Evolutionary conservation across 2,329 filamentous ascomycete species (phyloP).

Genomic region (Hortaea werneckii): DNA sequence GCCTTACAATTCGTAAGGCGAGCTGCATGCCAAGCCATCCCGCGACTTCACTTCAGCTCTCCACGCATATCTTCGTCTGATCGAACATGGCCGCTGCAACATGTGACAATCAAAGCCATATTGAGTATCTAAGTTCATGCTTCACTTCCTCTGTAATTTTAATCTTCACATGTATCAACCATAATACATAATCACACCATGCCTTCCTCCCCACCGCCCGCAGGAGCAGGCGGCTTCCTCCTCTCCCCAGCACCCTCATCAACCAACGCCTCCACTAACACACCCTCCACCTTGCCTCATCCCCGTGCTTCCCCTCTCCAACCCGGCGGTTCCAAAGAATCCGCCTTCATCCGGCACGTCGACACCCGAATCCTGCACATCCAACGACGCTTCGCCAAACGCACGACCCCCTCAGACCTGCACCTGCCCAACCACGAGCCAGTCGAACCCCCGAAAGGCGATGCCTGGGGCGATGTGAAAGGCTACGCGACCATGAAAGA

Average conservation of each 20-base stretch:
- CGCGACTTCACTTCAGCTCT: background rate
- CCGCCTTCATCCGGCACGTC: constrained; percentile 46
- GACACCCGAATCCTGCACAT: constrained; percentile 43
- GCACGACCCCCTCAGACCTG: constrained; percentile 26
- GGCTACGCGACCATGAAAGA: constrained; percentile 57
- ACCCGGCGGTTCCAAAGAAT: constrained; percentile 49
- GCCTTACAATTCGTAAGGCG: no score
- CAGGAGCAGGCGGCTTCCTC: constrained; percentile 33
- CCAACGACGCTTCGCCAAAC: constrained; percentile 44
- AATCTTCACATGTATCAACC: no score
- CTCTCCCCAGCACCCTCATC: constrained; percentile 41
- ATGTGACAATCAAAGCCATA: no score
- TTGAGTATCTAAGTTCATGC: no score
- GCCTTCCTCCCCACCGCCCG: background rate
- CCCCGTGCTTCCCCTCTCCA: constrained; percentile 44
- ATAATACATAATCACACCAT: no score
- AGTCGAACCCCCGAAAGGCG: constrained; percentile 24
- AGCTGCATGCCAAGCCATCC: background rate
- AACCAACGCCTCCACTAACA: constrained; percentile 27
- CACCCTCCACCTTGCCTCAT: constrained; percentile 35
- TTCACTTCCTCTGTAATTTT: no score
- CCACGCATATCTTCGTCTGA: background rate
- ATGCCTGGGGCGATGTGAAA: constrained; percentile 28
- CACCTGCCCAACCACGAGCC: constrained; percentile 9
- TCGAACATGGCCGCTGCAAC: no score